Percentiles rank a stretch among this genome's conserved stretches.
These are phyloP conservation scores for Coelastrella sp. DNA, from an alignment of 139 green algal species.

Conservation along the genomic window DNA sequence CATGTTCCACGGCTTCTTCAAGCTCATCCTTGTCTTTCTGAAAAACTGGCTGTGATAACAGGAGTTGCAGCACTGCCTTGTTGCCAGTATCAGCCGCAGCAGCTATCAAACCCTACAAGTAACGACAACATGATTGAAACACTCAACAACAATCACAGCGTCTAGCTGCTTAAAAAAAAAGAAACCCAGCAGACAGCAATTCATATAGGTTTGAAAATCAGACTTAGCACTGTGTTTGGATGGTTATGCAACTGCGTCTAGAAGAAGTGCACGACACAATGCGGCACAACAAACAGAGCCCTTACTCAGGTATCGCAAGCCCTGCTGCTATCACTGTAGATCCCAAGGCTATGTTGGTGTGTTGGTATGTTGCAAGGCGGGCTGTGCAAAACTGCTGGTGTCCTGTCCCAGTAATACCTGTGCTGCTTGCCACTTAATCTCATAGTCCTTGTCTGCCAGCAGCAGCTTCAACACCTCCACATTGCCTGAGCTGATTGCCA, in stretches of 20 bases:
- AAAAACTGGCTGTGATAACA: neutral
- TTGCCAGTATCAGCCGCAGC: constrained; percentile 10
- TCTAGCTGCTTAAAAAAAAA: too few species aligned
- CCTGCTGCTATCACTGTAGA: too few species aligned
- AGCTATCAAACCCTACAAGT: constrained; percentile 5
- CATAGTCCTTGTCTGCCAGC: constrained; percentile 32
- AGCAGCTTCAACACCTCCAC: constrained; percentile 26
- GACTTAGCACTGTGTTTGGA: too few species aligned
- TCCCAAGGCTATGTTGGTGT: too few species aligned
- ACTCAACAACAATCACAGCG: neutral
- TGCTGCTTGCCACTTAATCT: constrained; percentile 27
- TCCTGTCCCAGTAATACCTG: constrained; percentile 42
- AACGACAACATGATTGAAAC: neutral
- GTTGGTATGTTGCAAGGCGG: too few species aligned
- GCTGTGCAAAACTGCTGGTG: too few species aligned
- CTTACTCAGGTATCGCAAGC: too few species aligned
- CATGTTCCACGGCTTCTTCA: constrained; percentile 29
- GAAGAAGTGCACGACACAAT: too few species aligned
- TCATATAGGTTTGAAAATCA: too few species aligned
- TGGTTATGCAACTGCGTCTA: too few species aligned
- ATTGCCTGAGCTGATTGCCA: constrained; percentile 19
- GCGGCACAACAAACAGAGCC: neutral
- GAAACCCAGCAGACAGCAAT: neutral
- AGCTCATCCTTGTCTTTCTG: constrained; percentile 40
- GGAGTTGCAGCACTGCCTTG: neutral